A percentile compares a stretch with the other conserved stretches of the same genome.
Evolutionary conservation across 768 basidiomycete species (phyloP).

Genomic region (Pulveroboletus sp.): DNA sequence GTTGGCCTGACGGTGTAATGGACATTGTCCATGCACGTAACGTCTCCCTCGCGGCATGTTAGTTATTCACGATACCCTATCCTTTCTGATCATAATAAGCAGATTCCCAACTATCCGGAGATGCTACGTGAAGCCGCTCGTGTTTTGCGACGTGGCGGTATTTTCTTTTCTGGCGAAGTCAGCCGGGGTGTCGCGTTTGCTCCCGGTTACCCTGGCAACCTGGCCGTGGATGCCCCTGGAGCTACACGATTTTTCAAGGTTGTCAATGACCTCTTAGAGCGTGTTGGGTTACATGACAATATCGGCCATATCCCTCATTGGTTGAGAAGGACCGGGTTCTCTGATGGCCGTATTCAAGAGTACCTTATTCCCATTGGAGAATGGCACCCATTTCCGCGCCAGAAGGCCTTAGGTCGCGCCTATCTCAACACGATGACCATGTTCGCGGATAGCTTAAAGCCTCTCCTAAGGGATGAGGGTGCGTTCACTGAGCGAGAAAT

Average conservation of each 20-base stretch:
- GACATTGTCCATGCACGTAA: constrained; percentile 68
- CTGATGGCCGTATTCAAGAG: constrained; percentile 32
- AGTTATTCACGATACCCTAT: neutral
- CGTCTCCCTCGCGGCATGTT: constrained; percentile 58
- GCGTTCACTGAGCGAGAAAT: constrained; percentile 38
- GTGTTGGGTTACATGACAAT: constrained; percentile 38
- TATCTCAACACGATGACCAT: constrained; percentile 38
- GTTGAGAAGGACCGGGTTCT: constrained; percentile 42
- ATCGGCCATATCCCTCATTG: constrained; percentile 37
- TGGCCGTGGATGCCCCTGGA: constrained; percentile 22
- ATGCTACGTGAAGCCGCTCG: constrained; percentile 60
- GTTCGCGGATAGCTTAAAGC: constrained; percentile 49
- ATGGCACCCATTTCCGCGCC: constrained; percentile 41
- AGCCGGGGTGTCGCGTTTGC: constrained; percentile 41
- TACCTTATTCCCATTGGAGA: constrained; percentile 55
- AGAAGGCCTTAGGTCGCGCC: constrained; percentile 39
- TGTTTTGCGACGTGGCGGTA: constrained; percentile 66
- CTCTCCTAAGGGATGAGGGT: constrained; percentile 41
- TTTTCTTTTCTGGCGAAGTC: constrained; percentile 69
- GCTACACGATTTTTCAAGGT: constrained; percentile 34
- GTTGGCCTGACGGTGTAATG: constrained; percentile 53
- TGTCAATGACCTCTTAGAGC: constrained; percentile 40
- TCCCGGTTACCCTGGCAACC: constrained; percentile 28
- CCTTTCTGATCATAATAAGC: constrained; percentile 16
- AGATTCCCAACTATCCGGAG: constrained; percentile 56